Base-by-base conservation (phyloP, 345 rosid species). In the Balakata baccata region DNA sequence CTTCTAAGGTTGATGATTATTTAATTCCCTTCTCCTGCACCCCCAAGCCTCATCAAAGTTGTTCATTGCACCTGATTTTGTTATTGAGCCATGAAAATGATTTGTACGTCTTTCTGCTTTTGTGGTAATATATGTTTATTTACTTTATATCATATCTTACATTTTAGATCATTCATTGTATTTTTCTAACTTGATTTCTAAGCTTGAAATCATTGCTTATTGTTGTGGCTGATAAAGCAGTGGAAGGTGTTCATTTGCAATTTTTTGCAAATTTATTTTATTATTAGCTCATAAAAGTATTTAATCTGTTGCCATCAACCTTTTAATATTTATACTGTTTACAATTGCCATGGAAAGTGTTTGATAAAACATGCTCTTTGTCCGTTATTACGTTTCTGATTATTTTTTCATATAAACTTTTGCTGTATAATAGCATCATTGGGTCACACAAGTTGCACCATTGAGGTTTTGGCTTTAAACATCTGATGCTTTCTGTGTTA, bases 1-100 rank as follows among this genome's bases (percentile, higher is more conserved):
- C 45, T 71, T 34, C 53, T 41, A 4, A 34, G 68, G 29, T 75
- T 71, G 64, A 41, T 67, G 20, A 72, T 10, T n/a, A 34, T 22
- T 79, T 63, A 49, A 20, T 45, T 66, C n/a, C 4, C 57, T 45
- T 52, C 12, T 64, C 49, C 13, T 12, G 25, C 14, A 16, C n/a
- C 57, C 22, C 20, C 4, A 14, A 14, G 6, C 20, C 6, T 29
- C n/a, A 6, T 61, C 45, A 34, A 13, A 29, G 17, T 61, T 37
- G 10, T 61, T 61, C 20, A 61, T 61, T 61, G 65, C 20, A 37
- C 12, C 45, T 34, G 7, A 58, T 46, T 72, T 53, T 57, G 43
- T 18, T 41, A 56, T 53, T 6, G 18, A 63, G 23, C 23, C 49
- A 12, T 49, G 22, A 6, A 52, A 52, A 22, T 41, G 45, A 9